Percentiles rank a stretch among this genome's conserved stretches.
Evolutionary conservation across 495 filamentous ascomycete genomes (phyloP).

Genomic region (Aspergillus egyptiacus): DNA sequence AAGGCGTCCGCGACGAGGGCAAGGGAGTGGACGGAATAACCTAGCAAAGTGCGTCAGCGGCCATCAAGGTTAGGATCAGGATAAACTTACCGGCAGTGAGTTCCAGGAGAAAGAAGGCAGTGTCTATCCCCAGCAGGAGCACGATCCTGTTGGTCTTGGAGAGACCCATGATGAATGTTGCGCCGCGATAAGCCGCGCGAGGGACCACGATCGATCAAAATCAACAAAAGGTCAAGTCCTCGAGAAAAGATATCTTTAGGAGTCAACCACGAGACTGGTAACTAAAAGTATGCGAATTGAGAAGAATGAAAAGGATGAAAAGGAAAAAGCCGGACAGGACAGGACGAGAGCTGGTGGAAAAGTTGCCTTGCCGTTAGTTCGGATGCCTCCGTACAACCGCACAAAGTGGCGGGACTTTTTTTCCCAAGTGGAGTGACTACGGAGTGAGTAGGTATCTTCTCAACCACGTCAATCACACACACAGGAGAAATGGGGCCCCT

Average conservation of each 20-base stretch:
- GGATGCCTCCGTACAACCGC: neutral
- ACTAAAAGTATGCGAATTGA: neutral
- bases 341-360: neutral
- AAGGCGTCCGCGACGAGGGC: slow-evolving; percentile 95
- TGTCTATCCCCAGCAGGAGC: slow-evolving; percentile 86
- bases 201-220: slow-evolving; percentile 1
- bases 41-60: slow-evolving; percentile 28
- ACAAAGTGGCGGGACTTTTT: neutral
- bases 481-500: no score
- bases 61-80: neutral
- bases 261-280: neutral
- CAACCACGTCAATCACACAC: no score
- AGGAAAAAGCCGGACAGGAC: neutral
- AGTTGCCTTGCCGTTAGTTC: no score
- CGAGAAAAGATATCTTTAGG: neutral
- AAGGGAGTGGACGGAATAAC: slow-evolving; percentile 80
- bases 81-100: slow-evolving; percentile 60
- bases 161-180: slow-evolving; percentile 61
- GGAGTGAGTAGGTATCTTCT: no score
- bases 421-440: no score
- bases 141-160: slow-evolving; percentile 90
- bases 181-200: slow-evolving; percentile 29
- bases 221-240: neutral
- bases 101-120: slow-evolving; percentile 84
- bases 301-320: neutral